phyloP scores from a whole-genome alignment of 148 eudicot species.

The Rheum nobile region DNA sequence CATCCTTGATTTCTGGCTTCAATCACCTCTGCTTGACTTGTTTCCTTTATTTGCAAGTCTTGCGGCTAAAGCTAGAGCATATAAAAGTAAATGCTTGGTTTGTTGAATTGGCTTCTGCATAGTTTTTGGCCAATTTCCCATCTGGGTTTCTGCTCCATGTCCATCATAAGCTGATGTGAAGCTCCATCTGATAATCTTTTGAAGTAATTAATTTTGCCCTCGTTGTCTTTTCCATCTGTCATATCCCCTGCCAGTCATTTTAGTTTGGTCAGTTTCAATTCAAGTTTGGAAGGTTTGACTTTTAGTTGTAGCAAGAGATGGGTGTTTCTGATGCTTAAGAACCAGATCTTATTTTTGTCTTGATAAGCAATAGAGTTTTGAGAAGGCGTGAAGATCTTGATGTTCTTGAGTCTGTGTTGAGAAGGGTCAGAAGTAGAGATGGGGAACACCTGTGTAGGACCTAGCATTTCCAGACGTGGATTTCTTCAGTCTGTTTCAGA shows the following conservation, averaged over 20 bases:
- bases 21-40: background rate
- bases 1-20: background rate
- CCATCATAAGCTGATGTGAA: background rate
- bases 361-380: background rate
- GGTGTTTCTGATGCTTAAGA: background rate
- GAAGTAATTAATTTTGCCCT: background rate
- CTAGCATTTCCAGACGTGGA: constrained; percentile 32
- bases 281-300: background rate
- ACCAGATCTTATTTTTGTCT: background rate
- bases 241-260: background rate
- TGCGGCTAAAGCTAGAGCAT: background rate
- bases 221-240: background rate
- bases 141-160: background rate
- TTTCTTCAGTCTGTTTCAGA: constrained; percentile 45
- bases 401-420: background rate
- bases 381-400: background rate
- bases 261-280: constrained; percentile 2
- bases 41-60: background rate
- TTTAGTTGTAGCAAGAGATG: background rate
- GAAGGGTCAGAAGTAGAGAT: constrained; percentile 12
- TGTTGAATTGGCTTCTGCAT: background rate
- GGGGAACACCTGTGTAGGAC: constrained; percentile 66
- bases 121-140: background rate
- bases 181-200: background rate
- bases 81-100: background rate